Base-by-base conservation (phyloP, 2,329 filamentous ascomycete genomes). In the Aspergillus pseudonomiae region DNA sequence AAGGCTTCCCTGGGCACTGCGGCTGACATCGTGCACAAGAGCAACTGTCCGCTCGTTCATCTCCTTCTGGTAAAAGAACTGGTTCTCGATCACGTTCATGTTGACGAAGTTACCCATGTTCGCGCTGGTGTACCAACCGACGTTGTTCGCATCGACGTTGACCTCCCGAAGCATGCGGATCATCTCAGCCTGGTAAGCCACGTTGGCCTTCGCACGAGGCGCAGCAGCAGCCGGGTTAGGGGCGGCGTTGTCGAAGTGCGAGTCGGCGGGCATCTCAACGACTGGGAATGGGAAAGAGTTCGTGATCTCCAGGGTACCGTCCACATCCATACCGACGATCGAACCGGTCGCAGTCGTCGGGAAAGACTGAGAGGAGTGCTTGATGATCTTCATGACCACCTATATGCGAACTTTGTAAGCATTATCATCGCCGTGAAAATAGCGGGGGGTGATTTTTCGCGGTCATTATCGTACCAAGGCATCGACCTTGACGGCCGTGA, bases 91-190 rank as follows among this genome's bases (percentile, higher is more conserved):
- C 77, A 97, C 94, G 84, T 91, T 92, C 77, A 91, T 80, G 84
- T 94, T 97, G 85, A 98, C 86, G 73, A 98, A 98, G 85, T 97
- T 98, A 80, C 95, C 95, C 92, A 99, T 96, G 80, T 93, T 97
- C 68, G 94, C 93, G 83, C 93, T 97, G 64, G 93, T 97, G 84
- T 99, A 99, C 94, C 94, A 99, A 74, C 95, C 95, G 65, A 96
- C 93, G 75, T 93, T 96, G 85, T 98, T 97, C 70, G 95, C 95
- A 79, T 99, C 95, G 64, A 98, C 92, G 79, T 98, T 99, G 75
- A 99, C 95, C 82, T 98, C 95, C 79, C 94, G 91, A 67, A 98
- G 84, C 80, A 95, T 93, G 76, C 93, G 91, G 80, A 99, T 94
- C 94, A 98, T 98, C 81, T 99, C 95, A 70, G 88, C 90, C 83